Conservation (phyloP, 768 basidiomycete species). For the Termitomyces sp. region DNA sequence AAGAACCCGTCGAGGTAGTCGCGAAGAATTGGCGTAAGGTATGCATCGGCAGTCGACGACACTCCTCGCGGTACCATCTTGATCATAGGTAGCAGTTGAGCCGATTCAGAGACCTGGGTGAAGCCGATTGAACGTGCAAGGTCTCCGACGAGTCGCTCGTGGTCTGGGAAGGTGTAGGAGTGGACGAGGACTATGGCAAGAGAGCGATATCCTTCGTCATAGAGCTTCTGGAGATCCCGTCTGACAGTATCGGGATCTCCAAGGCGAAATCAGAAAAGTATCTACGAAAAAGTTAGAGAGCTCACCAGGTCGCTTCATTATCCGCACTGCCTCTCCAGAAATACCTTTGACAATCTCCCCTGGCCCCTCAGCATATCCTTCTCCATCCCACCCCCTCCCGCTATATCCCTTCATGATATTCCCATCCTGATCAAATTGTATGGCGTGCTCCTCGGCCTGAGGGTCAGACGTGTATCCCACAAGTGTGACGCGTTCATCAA, state of each 20-base stretch:
- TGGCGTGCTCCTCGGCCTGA: conserved; percentile 63
- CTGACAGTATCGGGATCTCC: conserved; percentile 50
- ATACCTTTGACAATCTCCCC: conserved; percentile 78
- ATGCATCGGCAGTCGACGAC: conserved; percentile 92
- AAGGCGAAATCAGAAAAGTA: conserved; percentile 3
- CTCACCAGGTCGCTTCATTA: conserved; percentile 68
- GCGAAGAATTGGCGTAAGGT: conserved; percentile 83
- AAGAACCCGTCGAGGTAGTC: conserved; percentile 92
- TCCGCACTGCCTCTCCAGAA: conserved; percentile 85
- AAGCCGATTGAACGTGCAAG: conserved; percentile 84
- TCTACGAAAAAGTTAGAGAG: neutral
- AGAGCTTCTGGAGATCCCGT: conserved; percentile 61
- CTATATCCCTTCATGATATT: conserved; percentile 61
- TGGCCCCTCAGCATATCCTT: conserved; percentile 67
- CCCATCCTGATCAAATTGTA: conserved; percentile 73
- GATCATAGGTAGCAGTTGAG: conserved; percentile 88
- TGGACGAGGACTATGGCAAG: conserved; percentile 88
- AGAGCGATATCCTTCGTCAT: conserved; percentile 79
- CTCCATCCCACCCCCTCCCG: conserved; percentile 73
- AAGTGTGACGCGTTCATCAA: conserved; percentile 90
- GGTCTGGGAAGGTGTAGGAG: conserved; percentile 87
- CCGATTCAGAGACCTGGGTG: conserved; percentile 82
- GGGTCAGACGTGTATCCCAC: conserved; percentile 94
- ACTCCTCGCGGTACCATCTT: conserved; percentile 92
- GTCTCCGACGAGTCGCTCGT: conserved; percentile 68